Conservation (phyloP, 352 stramenopile species). For the Thalassiosira mediterranea region DNA sequence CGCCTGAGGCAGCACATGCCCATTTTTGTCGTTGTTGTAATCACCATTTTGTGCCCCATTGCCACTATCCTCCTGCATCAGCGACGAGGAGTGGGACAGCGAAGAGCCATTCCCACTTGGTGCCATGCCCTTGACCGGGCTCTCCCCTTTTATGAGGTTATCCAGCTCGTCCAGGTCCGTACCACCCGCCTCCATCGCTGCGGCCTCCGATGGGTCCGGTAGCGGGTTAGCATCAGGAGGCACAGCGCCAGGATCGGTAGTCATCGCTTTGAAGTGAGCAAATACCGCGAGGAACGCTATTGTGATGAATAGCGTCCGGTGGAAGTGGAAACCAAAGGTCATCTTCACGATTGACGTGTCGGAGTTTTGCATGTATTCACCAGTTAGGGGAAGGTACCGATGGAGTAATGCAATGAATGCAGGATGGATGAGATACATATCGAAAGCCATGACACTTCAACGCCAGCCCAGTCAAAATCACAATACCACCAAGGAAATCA, state of each 20-base stretch:
- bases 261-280: conserved; percentile 97
- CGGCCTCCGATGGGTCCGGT: conserved; percentile 29
- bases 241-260: conserved; percentile 96
- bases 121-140: background rate
- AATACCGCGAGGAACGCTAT: conserved; percentile 87
- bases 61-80: conserved; percentile 28
- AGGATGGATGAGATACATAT: too few relatives aligned
- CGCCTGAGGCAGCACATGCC: conserved; percentile 1
- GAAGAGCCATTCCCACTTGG: background rate
- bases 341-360: too few relatives aligned
- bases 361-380: too few relatives aligned
- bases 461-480: too few relatives aligned
- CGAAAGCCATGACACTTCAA: too few relatives aligned
- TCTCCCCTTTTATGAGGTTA: conserved; percentile 34
- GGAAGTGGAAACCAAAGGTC: conserved; percentile 57
- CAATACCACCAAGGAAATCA: too few relatives aligned
- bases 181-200: conserved; percentile 32
- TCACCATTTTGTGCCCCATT: background rate
- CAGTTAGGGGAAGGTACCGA: too few relatives aligned
- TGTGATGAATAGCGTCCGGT: conserved; percentile 76
- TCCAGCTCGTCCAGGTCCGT: conserved; percentile 31
- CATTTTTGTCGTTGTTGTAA: conserved; percentile 9
- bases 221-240: conserved; percentile 91
- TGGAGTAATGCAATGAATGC: too few relatives aligned
- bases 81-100: conserved; percentile 1